Evolutionary conservation across 495 filamentous ascomycete species (phyloP).

Genomic region (Penicillium bovifimosum): DNA sequence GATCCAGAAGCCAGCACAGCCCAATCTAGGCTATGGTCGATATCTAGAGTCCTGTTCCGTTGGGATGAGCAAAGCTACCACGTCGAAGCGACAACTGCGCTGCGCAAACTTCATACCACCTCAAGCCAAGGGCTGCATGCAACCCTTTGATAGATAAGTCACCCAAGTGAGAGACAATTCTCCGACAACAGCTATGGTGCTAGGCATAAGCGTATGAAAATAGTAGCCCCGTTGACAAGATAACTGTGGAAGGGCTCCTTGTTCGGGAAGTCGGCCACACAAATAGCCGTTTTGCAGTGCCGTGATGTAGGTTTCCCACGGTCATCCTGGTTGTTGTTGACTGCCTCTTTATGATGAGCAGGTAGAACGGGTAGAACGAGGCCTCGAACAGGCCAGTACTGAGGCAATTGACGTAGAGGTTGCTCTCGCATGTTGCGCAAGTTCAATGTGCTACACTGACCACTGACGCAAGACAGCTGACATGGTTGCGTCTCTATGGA

Average conservation of each 20-base stretch:
- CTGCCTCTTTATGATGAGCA: background rate
- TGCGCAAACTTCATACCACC: background rate
- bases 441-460: conserved; percentile 3
- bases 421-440: background rate
- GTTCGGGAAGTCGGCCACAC: background rate
- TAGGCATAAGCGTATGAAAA: background rate
- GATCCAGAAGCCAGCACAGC: background rate
- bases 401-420: conserved; percentile 4
- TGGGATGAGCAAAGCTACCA: background rate
- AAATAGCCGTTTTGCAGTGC: background rate
- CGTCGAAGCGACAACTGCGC: background rate
- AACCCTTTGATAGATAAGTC: conserved; percentile 1
- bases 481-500: conserved; percentile 1
- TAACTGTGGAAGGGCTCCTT: background rate
- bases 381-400: background rate
- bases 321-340: background rate
- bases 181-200: background rate
- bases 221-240: background rate
- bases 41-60: background rate
- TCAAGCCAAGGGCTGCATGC: background rate
- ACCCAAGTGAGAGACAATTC: background rate
- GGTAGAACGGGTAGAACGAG: background rate
- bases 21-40: background rate
- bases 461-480: background rate
- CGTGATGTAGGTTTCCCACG: background rate